Evolutionary conservation across 2,329 filamentous ascomycete genomes (phyloP), one percentile per base, ranked within the genome.

Genomic region (Penicillium sp.): DNA sequence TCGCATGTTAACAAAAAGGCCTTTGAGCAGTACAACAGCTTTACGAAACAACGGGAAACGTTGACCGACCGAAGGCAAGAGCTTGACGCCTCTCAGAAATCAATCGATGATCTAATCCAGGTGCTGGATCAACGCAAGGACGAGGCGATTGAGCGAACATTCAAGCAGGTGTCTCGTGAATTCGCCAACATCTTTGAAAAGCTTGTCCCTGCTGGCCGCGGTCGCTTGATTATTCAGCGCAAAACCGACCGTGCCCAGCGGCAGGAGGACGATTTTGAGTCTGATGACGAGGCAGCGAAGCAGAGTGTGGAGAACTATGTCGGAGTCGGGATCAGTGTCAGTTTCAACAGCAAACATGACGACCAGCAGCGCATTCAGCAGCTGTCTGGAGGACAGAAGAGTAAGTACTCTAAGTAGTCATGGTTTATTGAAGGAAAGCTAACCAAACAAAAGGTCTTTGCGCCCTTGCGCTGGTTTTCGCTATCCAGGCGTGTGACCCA

Each of bases 1-100:
- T 92, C 93, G 59, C 92, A 97, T 72, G 93, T 99, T 80, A 99
- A 99, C 86, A 99, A 98, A 82, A 98, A 99, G 81, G 95, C 95
- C 0, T 97, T 98, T 74, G 96, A 99, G 79, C 95, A 99, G 77
- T 99, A 98, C 82, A 96, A 94, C 81, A 96, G 90, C 80, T 99
- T 98, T 76, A 97, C 94, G 7, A 91, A 89, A 55, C 92, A 97
- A 78, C 90, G 96, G 61, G 93, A 97, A 65, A 90, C 90, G 23
- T 84, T 99, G 19, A 91, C 91, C 54, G 90, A 91, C 72, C 90
- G 95, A 68, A 88, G 94, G 54, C 87, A 90, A 70, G 95, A 98
- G 75, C 87, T 99, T 11, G 92, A 97, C 70, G 89, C 88, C 15
- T 94, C 91, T 3, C 92, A 96, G 69, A 85, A 84, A 41, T 94